Conservation (phyloP, 106 monocot genomes). For the Ottelia alismoides region DNA sequence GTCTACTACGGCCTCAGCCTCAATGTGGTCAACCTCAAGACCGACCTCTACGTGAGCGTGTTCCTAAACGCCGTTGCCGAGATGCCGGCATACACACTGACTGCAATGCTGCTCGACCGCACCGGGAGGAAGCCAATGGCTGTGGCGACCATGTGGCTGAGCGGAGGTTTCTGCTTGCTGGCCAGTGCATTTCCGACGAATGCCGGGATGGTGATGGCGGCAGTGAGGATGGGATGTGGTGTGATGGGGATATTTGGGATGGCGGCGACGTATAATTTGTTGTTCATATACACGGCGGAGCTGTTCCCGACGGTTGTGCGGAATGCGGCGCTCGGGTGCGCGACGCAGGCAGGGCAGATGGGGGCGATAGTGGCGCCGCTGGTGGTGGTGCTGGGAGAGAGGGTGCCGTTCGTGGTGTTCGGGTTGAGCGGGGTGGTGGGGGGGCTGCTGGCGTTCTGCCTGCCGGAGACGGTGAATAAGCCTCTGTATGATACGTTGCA, state of each 20-base stretch:
- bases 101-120: slow-evolving; percentile 25
- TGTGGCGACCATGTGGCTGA: slow-evolving; percentile 57
- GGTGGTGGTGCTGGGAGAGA: slow-evolving; percentile 31
- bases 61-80: slow-evolving; percentile 55
- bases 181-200: slow-evolving; percentile 18
- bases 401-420: slow-evolving; percentile 18
- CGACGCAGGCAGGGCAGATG: slow-evolving; percentile 47
- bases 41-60: slow-evolving; percentile 64
- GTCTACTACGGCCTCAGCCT: slow-evolving; percentile 89
- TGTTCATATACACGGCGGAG: slow-evolving; percentile 71
- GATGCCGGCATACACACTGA: slow-evolving; percentile 61
- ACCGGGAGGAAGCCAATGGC: slow-evolving; percentile 50
- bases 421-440: slow-evolving; percentile 10
- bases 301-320: slow-evolving; percentile 84
- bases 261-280: slow-evolving; percentile 72
- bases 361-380: slow-evolving; percentile 67
- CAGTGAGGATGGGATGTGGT: slow-evolving; percentile 40
- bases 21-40: slow-evolving; percentile 83
- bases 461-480: slow-evolving; percentile 18
- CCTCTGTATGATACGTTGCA: slow-evolving; percentile 15
- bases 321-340: slow-evolving; percentile 56
- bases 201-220: not conserved
- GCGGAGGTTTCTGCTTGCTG: slow-evolving; percentile 38
- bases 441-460: slow-evolving; percentile 9
- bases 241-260: slow-evolving; percentile 74